Conservation (phyloP, 805 yeast genomes). For the Danielozyma ontarioensis region DNA sequence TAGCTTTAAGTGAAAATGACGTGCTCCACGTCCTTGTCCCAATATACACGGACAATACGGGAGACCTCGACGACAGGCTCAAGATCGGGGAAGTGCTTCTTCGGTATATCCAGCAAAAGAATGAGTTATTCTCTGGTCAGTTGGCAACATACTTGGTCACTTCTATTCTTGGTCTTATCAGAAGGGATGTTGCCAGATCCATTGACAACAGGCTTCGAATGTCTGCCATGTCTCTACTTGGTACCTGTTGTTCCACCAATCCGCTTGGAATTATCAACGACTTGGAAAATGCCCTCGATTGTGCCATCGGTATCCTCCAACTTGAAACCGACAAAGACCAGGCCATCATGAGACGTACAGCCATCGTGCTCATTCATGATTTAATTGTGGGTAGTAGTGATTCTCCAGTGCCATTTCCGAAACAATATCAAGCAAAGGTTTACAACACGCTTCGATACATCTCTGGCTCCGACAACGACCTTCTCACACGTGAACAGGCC, state of each 20-base stretch:
- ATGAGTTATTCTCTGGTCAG: conserved; percentile 44
- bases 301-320: conserved; percentile 69
- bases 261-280: conserved; percentile 47
- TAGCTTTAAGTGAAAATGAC: conserved; percentile 37
- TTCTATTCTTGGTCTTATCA: conserved; percentile 36
- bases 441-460: conserved; percentile 40
- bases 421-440: conserved; percentile 40
- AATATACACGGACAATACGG: conserved; percentile 24
- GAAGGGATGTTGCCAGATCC: conserved; percentile 20
- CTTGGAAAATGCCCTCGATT: conserved; percentile 61
- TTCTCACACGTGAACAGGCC: conserved; percentile 58
- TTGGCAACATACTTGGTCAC: conserved; percentile 39
- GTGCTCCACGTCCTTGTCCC: conserved; percentile 34
- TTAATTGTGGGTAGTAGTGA: conserved; percentile 44
- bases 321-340: conserved; percentile 43
- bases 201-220: conserved; percentile 63
- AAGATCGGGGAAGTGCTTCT: conserved; percentile 78
- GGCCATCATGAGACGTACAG: conserved; percentile 69
- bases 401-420: conserved; percentile 46
- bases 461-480: conserved; percentile 47
- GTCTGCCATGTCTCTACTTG: conserved; percentile 86
- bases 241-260: conserved; percentile 56
- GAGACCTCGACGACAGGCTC: conserved; percentile 60
- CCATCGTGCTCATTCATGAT: conserved; percentile 64
- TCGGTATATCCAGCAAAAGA: conserved; percentile 48